phyloP scores from a whole-genome alignment of 2,329 filamentous ascomycete genomes.

The Trichoderma afroharzianum region DNA sequence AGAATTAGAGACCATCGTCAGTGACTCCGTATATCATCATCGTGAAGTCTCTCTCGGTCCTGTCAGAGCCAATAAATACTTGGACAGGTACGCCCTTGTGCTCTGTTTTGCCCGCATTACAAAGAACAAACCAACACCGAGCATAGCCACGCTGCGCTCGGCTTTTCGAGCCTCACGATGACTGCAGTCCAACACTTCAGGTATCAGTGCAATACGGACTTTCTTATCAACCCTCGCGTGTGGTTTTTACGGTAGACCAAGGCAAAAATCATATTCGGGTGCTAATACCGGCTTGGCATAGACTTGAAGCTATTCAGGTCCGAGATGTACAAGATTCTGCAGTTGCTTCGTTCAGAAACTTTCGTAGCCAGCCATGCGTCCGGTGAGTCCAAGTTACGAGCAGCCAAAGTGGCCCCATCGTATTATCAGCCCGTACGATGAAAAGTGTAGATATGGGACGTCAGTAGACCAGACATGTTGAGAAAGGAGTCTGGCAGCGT shows the following conservation, averaged over 20 bases:
- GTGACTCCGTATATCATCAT: not conserved
- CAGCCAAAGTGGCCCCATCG: not conserved
- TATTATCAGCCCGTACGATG: too few species aligned
- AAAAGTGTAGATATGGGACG: not conserved
- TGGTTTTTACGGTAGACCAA: not conserved
- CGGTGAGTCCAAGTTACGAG: not conserved
- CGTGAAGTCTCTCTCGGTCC: not conserved
- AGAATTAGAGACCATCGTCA: not conserved
- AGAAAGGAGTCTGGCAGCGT: too few species aligned
- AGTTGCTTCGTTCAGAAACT: not conserved
- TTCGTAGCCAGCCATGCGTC: not conserved
- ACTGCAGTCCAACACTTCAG: not conserved
- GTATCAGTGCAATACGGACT: not conserved
- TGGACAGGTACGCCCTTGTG: not conserved
- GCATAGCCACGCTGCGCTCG: slow-evolving; percentile 2
- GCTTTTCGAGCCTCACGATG: not conserved
- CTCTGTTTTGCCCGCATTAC: not conserved
- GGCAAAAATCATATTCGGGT: not conserved
- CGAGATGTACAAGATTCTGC: not conserved
- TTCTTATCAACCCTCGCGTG: not conserved
- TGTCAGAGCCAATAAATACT: not conserved
- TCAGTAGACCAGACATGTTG: not conserved
- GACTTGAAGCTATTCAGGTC: not conserved
- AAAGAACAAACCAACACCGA: not conserved
- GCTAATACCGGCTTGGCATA: not conserved